These are phyloP conservation scores for Verbena officinalis DNA, from an alignment of 257 asterid species.

Conservation along the genomic window DNA sequence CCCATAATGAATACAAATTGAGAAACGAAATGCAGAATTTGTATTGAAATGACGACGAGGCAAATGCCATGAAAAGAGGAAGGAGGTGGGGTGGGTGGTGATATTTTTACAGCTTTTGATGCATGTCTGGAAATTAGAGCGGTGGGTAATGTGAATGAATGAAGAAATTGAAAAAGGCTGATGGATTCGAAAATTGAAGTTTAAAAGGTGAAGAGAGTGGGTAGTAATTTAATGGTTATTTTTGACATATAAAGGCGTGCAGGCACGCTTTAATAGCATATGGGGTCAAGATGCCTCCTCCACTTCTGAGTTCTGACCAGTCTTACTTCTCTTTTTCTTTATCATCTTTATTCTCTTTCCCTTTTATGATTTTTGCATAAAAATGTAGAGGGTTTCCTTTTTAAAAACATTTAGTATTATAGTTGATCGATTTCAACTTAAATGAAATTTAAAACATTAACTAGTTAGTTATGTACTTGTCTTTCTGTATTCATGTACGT, in stretches of 20 bases:
- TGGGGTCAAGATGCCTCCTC: slow-evolving; percentile 53
- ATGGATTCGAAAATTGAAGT: neutral
- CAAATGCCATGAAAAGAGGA: slow-evolving; percentile 41
- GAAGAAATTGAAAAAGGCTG: slow-evolving; percentile 18
- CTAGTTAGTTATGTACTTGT: too few relatives aligned
- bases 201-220: slow-evolving; percentile 39
- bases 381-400: too few relatives aligned
- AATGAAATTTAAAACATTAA: too few relatives aligned
- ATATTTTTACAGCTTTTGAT: slow-evolving; percentile 35
- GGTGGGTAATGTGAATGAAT: slow-evolving; percentile 38
- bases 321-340: neutral
- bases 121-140: slow-evolving; percentile 43
- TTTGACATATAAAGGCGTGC: slow-evolving; percentile 53
- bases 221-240: slow-evolving; percentile 31
- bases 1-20: slow-evolving; percentile 51
- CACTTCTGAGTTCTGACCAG: slow-evolving; percentile 31
- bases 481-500: too few relatives aligned
- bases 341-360: neutral
- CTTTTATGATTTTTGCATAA: neutral
- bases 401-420: too few relatives aligned
- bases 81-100: slow-evolving; percentile 18
- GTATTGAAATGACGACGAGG: slow-evolving; percentile 9
- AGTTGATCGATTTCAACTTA: too few relatives aligned
- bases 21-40: neutral
- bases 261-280: slow-evolving; percentile 41